Evolutionary conservation across 2,329 filamentous ascomycete genomes (phyloP), one percentile per base, ranked within the genome.

Genomic region (Aspergillus thermomutatus): DNA sequence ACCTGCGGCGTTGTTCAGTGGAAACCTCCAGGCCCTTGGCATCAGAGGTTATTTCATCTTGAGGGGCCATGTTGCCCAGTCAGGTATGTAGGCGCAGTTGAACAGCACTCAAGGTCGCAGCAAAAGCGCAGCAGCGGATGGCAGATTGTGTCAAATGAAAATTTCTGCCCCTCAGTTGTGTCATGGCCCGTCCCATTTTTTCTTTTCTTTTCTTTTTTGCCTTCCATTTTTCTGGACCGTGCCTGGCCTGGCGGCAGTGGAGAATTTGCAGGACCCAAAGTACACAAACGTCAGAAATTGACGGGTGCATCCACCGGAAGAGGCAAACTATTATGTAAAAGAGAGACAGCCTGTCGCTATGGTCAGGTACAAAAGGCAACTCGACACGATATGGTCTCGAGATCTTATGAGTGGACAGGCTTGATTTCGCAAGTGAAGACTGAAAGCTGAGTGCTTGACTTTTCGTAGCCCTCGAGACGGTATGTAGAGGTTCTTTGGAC

Each of bases 281-380:
- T 34, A 34, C 21, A 11, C 21, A 10, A 45, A 4, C 8, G 41
- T 23, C 41, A 45, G 41, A 45, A 45, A 45, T 23, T 45, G 41
- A 23, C 41, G 41, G 41, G 41, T 8, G 21, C 48, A 31, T 7
- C 48, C 48, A 34, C 48, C 26, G n/a, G 31, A 27, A 19, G 27
- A 50, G 48, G 17, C n/a, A 50, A 50, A 50, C 26, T 34, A 50
- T 50, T 50, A 50, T 50, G 48, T 50, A 50, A 50, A 31, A 4
- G 17, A 50, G 2, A 49, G 17, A 10, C 17, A 14, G 14, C n/a
- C 37, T 1, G n/a, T 14, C n/a, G n/a, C n/a, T n/a, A n/a, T n/a
- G n/a, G n/a, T n/a, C n/a, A n/a, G 31, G 14, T 14, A 34, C 1
- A 48, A 25, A 26, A 14, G 21, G 46, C 3, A 23, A 48, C 19